phyloP scores from a whole-genome alignment of 257 asterid genomes.

The Ophiorrhiza pumila region DNA sequence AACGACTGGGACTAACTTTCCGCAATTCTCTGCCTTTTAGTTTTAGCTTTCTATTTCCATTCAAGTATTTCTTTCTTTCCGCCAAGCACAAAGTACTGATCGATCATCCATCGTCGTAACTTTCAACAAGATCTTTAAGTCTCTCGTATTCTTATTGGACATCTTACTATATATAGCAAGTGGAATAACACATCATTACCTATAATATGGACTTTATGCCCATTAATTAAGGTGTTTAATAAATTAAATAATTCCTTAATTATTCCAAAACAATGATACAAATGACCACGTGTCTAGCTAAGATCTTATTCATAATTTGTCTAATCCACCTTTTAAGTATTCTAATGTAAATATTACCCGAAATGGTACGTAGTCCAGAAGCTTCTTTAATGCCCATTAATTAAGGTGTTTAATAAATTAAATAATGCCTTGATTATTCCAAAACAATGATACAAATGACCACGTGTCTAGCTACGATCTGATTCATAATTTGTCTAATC shows the following conservation, averaged over 20 bases:
- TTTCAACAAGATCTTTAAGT: constrained; percentile 26
- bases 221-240: constrained; percentile 22
- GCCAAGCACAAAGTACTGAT: constrained; percentile 2
- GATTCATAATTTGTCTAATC: constrained; percentile 31
- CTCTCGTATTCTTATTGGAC: constrained; percentile 16
- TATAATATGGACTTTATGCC: constrained; percentile 47
- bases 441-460: constrained; percentile 19
- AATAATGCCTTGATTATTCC: constrained; percentile 26
- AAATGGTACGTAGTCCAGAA: constrained; percentile 49
- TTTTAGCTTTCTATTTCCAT: too few relatives aligned
- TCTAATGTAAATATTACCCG: constrained; percentile 38
- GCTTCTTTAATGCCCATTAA: constrained; percentile 50
- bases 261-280: constrained; percentile 23
- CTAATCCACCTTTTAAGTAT: constrained; percentile 25
- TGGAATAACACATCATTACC: constrained; percentile 60
- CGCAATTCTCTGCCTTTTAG: too few relatives aligned
- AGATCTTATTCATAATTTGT: constrained; percentile 31
- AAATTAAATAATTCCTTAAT: constrained; percentile 27
- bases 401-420: constrained; percentile 21
- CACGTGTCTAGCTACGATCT: constrained; percentile 51
- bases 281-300: constrained; percentile 52
- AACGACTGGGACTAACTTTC: too few relatives aligned
- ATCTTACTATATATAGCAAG: constrained; percentile 33
- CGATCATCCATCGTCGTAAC: neutral
- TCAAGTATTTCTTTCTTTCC: constrained; percentile 9